Conservation (phyloP, 2,329 filamentous ascomycete species). For the Fusarium chuoi region DNA sequence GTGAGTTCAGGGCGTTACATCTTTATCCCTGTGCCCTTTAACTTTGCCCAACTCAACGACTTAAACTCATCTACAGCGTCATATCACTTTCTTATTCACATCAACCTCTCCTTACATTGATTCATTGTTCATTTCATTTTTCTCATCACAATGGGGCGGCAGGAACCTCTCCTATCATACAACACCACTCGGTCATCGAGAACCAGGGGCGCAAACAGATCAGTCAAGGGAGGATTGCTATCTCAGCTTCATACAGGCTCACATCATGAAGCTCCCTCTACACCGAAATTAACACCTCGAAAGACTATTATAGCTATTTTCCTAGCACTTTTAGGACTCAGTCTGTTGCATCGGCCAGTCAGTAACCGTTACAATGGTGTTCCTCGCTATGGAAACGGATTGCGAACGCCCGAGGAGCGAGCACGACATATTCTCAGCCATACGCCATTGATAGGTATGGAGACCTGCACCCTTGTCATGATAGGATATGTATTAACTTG, state of each 20-base stretch:
- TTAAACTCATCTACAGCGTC: background rate
- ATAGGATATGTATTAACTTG: background rate
- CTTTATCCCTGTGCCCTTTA: conserved; percentile 23
- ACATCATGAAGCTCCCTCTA: conserved; percentile 30
- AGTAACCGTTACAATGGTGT: conserved; percentile 38
- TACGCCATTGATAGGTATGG: conserved; percentile 62
- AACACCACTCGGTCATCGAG: conserved; percentile 25
- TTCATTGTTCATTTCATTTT: background rate
- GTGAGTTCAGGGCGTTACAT: conserved; percentile 2
- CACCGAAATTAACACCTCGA: conserved; percentile 41
- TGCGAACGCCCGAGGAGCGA: conserved; percentile 55
- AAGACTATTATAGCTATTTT: conserved; percentile 40
- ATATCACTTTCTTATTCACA: background rate
- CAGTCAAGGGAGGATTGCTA: conserved; percentile 32
- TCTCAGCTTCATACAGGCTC: conserved; percentile 34
- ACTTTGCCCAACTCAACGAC: background rate
- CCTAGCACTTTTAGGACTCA: conserved; percentile 42
- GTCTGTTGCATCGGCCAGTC: conserved; percentile 43
- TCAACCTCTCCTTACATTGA: background rate
- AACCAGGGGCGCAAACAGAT: conserved; percentile 25
- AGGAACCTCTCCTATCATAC: conserved; percentile 37
- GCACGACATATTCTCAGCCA: conserved; percentile 57
- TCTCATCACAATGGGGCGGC: conserved; percentile 28
- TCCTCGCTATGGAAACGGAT: conserved; percentile 41
- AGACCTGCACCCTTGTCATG: background rate